These are phyloP conservation scores for Reutealis trisperma DNA, from an alignment of 345 rosid genomes.

Conservation along the genomic window DNA sequence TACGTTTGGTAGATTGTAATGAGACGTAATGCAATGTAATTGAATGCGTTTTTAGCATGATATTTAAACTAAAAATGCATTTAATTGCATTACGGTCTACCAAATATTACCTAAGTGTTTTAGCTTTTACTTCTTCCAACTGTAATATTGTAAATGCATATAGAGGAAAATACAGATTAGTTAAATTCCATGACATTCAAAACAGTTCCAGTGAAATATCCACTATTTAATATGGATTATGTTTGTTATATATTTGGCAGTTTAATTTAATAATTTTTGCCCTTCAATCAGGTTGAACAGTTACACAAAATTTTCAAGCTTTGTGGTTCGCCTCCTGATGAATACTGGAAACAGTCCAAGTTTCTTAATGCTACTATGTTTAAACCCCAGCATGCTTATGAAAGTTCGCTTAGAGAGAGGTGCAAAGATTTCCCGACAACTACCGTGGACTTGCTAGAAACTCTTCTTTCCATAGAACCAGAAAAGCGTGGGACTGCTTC, in stretches of 20 bases:
- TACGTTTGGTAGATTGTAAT: too few species aligned
- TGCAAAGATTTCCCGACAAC: conserved; percentile 51
- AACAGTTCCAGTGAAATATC: too few species aligned
- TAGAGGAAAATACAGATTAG: too few species aligned
- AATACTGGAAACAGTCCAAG: conserved; percentile 58
- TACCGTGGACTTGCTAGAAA: conserved; percentile 55
- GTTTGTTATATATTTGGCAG: neutral
- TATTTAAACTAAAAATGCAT: too few species aligned
- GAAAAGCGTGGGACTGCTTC: conserved; percentile 74
- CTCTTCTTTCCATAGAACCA: conserved; percentile 60
- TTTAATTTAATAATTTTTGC: neutral
- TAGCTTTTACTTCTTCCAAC: too few species aligned
- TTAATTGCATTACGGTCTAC: too few species aligned
- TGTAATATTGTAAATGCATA: too few species aligned
- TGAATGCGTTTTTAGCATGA: too few species aligned
- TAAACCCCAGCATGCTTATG: conserved; percentile 59
- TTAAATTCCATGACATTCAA: too few species aligned
- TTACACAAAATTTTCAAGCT: conserved; percentile 74
- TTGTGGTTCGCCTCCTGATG: conserved; percentile 76
- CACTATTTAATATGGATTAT: too few species aligned
- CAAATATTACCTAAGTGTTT: too few species aligned
- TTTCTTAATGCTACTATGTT: conserved; percentile 67
- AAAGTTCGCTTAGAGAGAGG: conserved; percentile 54
- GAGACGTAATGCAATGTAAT: too few species aligned
- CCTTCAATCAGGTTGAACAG: conserved; percentile 62